Evolutionary conservation across 495 filamentous ascomycete species (phyloP).

Genomic region (Recurvomyces mirabilis): DNA sequence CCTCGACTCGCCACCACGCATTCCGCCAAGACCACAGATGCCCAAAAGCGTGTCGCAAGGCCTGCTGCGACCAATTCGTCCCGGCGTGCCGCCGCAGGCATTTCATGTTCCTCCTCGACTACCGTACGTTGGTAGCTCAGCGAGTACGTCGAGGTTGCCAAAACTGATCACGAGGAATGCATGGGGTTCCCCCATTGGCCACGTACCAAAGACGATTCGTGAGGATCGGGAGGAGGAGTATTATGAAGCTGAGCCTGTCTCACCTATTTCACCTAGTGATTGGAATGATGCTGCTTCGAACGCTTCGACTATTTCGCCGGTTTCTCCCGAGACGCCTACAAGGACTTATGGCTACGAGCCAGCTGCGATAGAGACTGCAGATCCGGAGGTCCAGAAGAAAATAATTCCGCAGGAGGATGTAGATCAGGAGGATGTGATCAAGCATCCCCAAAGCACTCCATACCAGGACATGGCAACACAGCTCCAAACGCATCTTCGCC

Average conservation of each 20-base stretch:
- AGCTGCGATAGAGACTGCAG: background rate
- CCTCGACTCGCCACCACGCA: background rate
- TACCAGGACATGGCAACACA: constrained; percentile 7
- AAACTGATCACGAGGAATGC: background rate
- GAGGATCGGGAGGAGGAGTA: constrained; percentile 1
- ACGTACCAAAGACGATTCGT: background rate
- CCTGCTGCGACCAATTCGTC: constrained; percentile 8
- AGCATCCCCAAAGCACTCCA: too few species aligned
- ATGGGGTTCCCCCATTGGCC: background rate
- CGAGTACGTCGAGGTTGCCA: constrained; percentile 6
- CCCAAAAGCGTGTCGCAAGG: constrained; percentile 1
- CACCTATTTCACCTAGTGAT: constrained; percentile 6
- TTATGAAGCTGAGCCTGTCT: background rate
- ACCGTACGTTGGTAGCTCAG: background rate
- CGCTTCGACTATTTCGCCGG: constrained; percentile 8
- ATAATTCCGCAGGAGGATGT: background rate
- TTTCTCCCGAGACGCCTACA: constrained; percentile 5
- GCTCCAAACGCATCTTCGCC: constrained; percentile 9
- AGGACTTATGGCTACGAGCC: background rate
- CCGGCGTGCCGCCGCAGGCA: constrained; percentile 3
- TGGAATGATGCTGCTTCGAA: background rate
- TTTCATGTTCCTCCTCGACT: constrained; percentile 10
- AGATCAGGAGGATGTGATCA: too few species aligned
- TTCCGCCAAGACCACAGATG: background rate
- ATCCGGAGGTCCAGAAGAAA: background rate